Evolutionary conservation across 805 yeast species (phyloP).

Genomic region (Isabelozyma pseudorhagii): DNA sequence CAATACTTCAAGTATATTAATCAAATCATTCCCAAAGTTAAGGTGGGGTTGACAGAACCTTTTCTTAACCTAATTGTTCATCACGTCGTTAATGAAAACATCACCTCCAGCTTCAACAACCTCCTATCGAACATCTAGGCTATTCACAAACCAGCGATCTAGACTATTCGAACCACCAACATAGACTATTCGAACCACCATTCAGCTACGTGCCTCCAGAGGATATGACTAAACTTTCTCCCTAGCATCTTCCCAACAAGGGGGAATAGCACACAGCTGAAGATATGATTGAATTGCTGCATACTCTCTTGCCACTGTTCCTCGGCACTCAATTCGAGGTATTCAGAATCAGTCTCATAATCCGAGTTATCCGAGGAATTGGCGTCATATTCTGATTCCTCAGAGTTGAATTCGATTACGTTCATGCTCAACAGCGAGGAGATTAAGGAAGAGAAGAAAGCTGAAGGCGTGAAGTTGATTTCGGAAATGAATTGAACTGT

Average conservation of each 20-base stretch:
- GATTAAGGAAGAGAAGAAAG: not conserved
- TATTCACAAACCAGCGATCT: not conserved
- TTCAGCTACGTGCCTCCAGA: conserved; percentile 35
- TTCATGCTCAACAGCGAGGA: not conserved
- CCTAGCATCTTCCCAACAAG: conserved; percentile 67
- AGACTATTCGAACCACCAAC: conserved; percentile 7
- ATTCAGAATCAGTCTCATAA: conserved; percentile 12
- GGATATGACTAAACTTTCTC: conserved; percentile 48
- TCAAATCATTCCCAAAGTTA: conserved; percentile 24
- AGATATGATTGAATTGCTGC: conserved; percentile 53
- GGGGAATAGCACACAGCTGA: conserved; percentile 62
- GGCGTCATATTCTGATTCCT: not conserved
- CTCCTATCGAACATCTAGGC: conserved; percentile 16
- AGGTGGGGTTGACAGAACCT: conserved; percentile 39
- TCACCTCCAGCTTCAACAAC: conserved; percentile 26
- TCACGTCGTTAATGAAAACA: conserved; percentile 27
- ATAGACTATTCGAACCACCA: conserved; percentile 22
- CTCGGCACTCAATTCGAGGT: conserved; percentile 44
- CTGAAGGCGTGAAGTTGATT: too few relatives aligned
- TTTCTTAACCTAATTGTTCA: conserved; percentile 25
- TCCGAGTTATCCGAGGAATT: conserved; percentile 4
- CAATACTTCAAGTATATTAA: conserved; percentile 28
- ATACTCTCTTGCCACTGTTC: conserved; percentile 74
- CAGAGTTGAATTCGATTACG: conserved; percentile 5
- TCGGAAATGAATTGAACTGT: not conserved